Conservation (phyloP, 164 flowering plant genomes). For the Aristolochia contorta region DNA sequence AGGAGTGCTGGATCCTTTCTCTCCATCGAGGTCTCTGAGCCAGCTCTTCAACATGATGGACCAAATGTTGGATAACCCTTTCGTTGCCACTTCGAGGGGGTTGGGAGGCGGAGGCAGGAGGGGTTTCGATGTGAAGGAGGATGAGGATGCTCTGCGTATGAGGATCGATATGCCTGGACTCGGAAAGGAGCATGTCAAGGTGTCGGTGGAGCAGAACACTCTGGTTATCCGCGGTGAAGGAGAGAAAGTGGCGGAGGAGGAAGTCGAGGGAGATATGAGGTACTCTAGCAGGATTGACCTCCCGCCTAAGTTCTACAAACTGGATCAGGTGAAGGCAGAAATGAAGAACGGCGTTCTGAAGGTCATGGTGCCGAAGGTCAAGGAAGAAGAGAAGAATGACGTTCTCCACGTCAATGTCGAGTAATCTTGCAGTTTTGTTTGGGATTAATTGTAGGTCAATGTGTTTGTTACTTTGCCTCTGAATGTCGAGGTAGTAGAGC, state of each 20-base stretch:
- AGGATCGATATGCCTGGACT: conserved; percentile 77
- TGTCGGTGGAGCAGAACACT: conserved; percentile 54
- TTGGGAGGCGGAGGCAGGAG: conserved; percentile 29
- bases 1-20: conserved; percentile 65
- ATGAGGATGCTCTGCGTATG: conserved; percentile 34
- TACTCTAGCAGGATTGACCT: conserved; percentile 51
- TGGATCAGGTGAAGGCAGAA: conserved; percentile 56
- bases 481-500: no score
- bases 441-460: no score
- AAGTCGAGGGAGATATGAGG: conserved; percentile 25
- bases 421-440: conserved; percentile 7
- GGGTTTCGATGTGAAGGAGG: conserved; percentile 63
- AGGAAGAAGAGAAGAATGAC: conserved; percentile 54
- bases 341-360: conserved; percentile 82
- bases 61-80: conserved; percentile 43
- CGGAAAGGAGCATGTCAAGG: conserved; percentile 51
- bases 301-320: conserved; percentile 36
- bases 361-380: conserved; percentile 53
- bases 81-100: conserved; percentile 25
- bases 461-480: background rate
- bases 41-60: conserved; percentile 73
- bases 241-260: conserved; percentile 28
- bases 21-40: conserved; percentile 45
- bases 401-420: conserved; percentile 46
- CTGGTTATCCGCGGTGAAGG: conserved; percentile 54